Conservation (phyloP, 192 early-diverging fungal species). For the Martensiomyces pterosporus region DNA sequence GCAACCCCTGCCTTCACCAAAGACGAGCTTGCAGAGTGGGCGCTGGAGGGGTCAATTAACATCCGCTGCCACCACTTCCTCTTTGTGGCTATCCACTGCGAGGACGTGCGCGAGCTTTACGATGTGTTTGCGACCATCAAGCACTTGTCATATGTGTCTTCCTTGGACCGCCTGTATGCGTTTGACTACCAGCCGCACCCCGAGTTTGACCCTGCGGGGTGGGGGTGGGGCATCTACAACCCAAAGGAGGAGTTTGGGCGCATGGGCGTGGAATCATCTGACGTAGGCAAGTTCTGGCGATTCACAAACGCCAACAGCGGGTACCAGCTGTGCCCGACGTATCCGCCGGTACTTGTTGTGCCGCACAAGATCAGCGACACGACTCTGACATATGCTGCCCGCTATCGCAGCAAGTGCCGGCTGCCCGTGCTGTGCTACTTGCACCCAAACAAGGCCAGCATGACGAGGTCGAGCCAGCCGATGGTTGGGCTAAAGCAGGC, state of each 20-base stretch:
- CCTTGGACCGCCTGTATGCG: conserved; percentile 73
- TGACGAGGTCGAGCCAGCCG: conserved; percentile 92
- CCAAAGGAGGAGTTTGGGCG: conserved; percentile 73
- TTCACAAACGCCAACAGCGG: conserved; percentile 68
- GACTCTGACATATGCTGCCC: conserved; percentile 79
- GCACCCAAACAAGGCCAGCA: conserved; percentile 80
- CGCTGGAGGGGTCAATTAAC: conserved; percentile 34
- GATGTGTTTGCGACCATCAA: conserved; percentile 79
- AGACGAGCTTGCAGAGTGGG: conserved; percentile 22
- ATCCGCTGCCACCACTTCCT: conserved; percentile 83
- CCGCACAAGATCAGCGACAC: conserved; percentile 87
- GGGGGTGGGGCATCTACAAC: conserved; percentile 74
- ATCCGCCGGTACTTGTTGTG: conserved; percentile 77
- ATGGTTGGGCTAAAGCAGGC: conserved; percentile 94
- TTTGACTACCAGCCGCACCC: conserved; percentile 59
- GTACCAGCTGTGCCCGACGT: conserved; percentile 87
- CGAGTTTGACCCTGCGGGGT: conserved; percentile 21
- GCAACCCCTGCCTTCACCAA: not conserved
- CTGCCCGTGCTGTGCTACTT: conserved; percentile 89
- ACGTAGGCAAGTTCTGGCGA: conserved; percentile 59
- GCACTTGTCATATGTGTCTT: conserved; percentile 72
- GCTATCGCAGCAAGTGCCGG: conserved; percentile 85
- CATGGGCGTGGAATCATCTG: conserved; percentile 71
- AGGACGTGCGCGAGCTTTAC: conserved; percentile 61
- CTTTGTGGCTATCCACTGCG: conserved; percentile 65